Evolutionary conservation across 2,329 filamentous ascomycete genomes (phyloP).

Genomic region (Stemphylium vesicarium): DNA sequence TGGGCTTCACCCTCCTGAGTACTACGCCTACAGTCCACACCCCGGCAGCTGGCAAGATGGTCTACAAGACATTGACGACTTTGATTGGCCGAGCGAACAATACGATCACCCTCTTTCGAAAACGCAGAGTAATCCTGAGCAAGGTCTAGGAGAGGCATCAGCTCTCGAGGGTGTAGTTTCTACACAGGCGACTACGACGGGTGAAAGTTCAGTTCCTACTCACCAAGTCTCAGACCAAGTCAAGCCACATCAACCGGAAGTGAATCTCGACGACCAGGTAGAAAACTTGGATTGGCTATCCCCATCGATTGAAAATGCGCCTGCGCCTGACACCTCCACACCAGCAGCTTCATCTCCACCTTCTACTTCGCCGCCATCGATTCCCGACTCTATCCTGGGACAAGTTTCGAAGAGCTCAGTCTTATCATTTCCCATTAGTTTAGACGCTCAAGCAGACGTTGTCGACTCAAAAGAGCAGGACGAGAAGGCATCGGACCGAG

Average conservation of each 20-base stretch:
- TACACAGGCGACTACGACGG: background rate
- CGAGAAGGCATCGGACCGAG: background rate
- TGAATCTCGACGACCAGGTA: background rate
- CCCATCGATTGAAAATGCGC: background rate
- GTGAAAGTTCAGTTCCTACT: background rate
- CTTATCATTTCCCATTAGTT: background rate
- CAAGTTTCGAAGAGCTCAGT: background rate
- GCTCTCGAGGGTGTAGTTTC: background rate
- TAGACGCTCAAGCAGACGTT: background rate
- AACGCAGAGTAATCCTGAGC: background rate
- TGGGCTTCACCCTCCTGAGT: slow-evolving; percentile 8
- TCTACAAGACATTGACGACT: slow-evolving; percentile 29
- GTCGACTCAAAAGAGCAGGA: background rate
- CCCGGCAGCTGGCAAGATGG: slow-evolving; percentile 29
- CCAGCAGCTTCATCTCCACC: background rate
- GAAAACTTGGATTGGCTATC: background rate
- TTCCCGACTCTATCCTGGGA: background rate
- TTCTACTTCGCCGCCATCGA: background rate
- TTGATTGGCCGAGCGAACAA: slow-evolving; percentile 25
- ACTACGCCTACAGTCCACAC: slow-evolving; percentile 13
- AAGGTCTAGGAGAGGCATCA: background rate
- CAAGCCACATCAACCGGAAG: background rate
- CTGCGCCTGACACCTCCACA: no score
- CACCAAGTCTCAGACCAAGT: background rate
- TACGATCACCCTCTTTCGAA: background rate